Percentiles rank a stretch among this genome's conserved stretches.
phyloP scores from a whole-genome alignment of 1,139 yeast genomes.

The Zygoascus meyerae region DNA sequence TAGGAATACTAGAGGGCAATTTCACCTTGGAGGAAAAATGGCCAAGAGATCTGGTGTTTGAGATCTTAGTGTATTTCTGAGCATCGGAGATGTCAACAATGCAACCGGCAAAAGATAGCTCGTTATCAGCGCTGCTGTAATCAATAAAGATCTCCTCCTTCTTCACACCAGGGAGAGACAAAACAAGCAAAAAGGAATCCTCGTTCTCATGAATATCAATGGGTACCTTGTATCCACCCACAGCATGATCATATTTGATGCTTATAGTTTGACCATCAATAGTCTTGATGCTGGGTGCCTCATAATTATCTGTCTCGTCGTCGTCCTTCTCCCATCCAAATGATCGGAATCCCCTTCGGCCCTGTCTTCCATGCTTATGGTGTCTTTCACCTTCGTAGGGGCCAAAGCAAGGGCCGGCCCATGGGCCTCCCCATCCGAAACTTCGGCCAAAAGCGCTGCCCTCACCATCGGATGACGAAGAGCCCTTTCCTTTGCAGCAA shows the following conservation, averaged over 20 bases:
- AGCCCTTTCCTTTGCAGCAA: slow-evolving; percentile 20
- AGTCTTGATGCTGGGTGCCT: background rate
- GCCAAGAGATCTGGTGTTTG: background rate
- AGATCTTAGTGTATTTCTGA: slow-evolving; percentile 13
- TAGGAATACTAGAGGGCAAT: slow-evolving; percentile 47
- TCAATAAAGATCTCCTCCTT: slow-evolving; percentile 48
- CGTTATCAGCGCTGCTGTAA: slow-evolving; percentile 41
- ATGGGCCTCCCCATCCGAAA: no score
- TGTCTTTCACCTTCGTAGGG: no score
- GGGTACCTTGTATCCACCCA: slow-evolving; percentile 30
- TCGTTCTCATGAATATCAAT: slow-evolving; percentile 48
- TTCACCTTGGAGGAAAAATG: slow-evolving; percentile 48
- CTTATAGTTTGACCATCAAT: background rate
- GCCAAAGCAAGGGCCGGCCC: no score
- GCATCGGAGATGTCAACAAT: slow-evolving; percentile 10
- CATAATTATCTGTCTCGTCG: slow-evolving; percentile 41
- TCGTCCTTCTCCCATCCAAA: slow-evolving; percentile 27
- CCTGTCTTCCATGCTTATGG: no score
- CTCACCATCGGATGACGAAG: background rate
- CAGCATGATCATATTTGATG: background rate
- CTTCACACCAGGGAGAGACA: slow-evolving; percentile 51
- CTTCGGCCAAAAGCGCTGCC: background rate
- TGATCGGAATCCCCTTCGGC: background rate
- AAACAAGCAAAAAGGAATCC: slow-evolving; percentile 40
- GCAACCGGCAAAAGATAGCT: slow-evolving; percentile 24